A percentile compares a stretch with the other conserved stretches of the same genome.
Conservation (phyloP, 805 yeast genomes). For the Dipodascus albidus region DNA sequence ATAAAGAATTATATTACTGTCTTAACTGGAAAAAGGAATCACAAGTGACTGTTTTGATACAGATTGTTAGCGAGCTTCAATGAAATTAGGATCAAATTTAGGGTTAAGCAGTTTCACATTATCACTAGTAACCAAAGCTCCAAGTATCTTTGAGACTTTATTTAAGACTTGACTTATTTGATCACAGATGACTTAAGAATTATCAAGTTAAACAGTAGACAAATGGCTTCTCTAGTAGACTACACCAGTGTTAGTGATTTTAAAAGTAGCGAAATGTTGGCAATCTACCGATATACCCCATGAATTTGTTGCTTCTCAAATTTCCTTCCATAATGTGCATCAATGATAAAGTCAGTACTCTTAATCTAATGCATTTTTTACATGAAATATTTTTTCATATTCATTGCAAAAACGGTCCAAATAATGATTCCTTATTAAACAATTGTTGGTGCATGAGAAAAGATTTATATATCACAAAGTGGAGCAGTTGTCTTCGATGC, state of each 20-base stretch:
- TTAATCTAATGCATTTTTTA: too few relatives aligned
- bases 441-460: neutral
- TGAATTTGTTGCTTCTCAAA: too few relatives aligned
- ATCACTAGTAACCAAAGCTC: too few relatives aligned
- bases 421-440: neutral
- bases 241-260: too few relatives aligned
- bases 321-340: too few relatives aligned
- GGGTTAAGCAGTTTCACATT: neutral
- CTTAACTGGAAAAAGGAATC: too few relatives aligned
- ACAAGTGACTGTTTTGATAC: neutral
- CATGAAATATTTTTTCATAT: neutral
- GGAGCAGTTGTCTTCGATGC: neutral
- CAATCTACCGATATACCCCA: too few relatives aligned
- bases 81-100: neutral
- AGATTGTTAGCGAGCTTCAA: neutral
- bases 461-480: neutral
- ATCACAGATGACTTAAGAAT: too few relatives aligned
- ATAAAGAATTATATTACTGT: neutral
- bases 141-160: neutral
- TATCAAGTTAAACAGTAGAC: too few relatives aligned
- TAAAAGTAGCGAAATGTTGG: too few relatives aligned
- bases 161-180: neutral
- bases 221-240: too few relatives aligned
- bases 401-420: neutral
- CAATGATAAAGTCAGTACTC: too few relatives aligned